Base-by-base conservation (phyloP, 768 basidiomycete species). In the Amanita rimosa region DNA sequence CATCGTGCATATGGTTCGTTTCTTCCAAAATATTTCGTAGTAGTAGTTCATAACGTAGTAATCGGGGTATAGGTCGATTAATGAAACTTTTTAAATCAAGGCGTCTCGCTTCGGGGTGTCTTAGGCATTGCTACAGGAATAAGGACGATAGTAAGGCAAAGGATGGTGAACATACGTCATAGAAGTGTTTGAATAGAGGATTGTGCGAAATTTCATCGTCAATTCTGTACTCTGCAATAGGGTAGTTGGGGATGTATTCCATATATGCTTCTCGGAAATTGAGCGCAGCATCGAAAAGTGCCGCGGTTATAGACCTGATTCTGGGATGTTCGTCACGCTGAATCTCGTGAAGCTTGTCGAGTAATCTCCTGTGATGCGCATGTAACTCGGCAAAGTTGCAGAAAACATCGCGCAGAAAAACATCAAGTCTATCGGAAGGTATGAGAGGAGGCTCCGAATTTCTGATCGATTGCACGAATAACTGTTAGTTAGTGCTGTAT, bases 61-160 rank as follows among this genome's bases (percentile, higher is more conserved):
- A 67, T 38, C 95, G 82, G 51, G 90, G 88, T 54, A 95, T 93
- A 1, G 94, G 91, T 33, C 92, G 81, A 57, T 89, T 83, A 59
- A 94, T 85, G 66, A 97, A 99, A 56, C 75, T 84, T 61, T 94
- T 92, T 79, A 99, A 85, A 60, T 93, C 92, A 16, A 90, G 72
- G 44, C 84, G 79, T 57, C 86, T 81, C 1, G 91, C 79, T 50
- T 85, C 84, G 0, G 83, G 77, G 55, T 89, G 81, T 27, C 83
- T 79, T 9, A 71, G 56, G 44, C 71, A 72, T 57, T 67, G 62
- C 71, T 74, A 52, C 17, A 40, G 41, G n/a, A 14, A 39, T 40
- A 39, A 13, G 49, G 16, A 36, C 45, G 70, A 22, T 43, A 3
- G 13, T 10, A 24, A 37, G 46, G 6, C 6, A n/a, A 26, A 3